Evolutionary conservation across 2,329 filamentous ascomycete species (phyloP), one percentile per base, ranked within the genome.

Genomic region (Plenodomus lindquistii): DNA sequence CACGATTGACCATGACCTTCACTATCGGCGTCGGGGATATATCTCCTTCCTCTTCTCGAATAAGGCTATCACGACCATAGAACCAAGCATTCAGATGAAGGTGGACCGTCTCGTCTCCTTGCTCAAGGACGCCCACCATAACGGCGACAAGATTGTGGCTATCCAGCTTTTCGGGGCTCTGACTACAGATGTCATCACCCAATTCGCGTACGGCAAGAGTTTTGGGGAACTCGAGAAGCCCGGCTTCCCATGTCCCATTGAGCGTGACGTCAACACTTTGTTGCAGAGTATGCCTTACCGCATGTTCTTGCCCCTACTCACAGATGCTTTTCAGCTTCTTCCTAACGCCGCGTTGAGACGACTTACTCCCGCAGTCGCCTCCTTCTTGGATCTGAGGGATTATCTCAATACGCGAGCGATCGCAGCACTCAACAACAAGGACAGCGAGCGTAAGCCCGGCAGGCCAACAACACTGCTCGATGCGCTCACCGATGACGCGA

Each of bases 31-130:
- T 2, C 54, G 67, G 4, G 44, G 37, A 2, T 58, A 62, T 2
- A 40, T 71, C 9, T 44, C 55, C 36, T 54, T 40, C 2, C 60
- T 67, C 54, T 69, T 71, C 47, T 67, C 65, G 7, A 57, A 55
- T 19, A 45, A 45, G n/a, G 44, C 50, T 2, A 54, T 68, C 21
- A 43, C 31, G 0, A 31, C 37, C 3, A 40, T 67, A 2, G 62
- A 66, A 36, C 53, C 57, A 1, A 29, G 54, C 17, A 61, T 70
- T 37, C 51, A 47, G 45, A 19, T 43, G 4, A 48, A 43, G 21
- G 42, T 59, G 5, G 34, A 44, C 6, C 24, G 37, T n/a, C 16
- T 57, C 4, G 41, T 57, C 4, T 43, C 19, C 17, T 37, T 17
- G 18, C 20, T 51, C n/a, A 37, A 41, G 8, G 4, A 42, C 40